Conservation (phyloP, 78 protist genomes). For the Guillardia theta region DNA sequence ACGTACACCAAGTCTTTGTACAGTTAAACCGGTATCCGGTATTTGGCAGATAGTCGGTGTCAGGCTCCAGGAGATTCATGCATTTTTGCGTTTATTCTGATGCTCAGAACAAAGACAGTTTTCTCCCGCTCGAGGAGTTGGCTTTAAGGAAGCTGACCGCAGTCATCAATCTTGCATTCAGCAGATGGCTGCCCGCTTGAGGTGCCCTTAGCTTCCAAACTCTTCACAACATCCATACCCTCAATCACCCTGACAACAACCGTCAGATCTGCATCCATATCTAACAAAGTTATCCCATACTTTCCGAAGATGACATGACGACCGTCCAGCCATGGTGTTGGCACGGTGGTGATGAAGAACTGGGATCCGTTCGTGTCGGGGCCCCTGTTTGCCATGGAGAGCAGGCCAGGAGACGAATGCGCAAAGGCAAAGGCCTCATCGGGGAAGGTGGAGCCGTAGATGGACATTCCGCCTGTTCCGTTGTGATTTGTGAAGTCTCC, state of each 20-base stretch:
- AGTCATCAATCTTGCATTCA: background rate
- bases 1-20: too few species aligned
- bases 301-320: conserved; percentile 53
- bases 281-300: background rate
- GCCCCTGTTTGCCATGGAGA: conserved; percentile 65
- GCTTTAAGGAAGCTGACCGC: conserved; percentile 27
- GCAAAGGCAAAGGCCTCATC: conserved; percentile 57
- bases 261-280: background rate
- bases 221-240: conserved; percentile 21
- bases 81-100: too few species aligned
- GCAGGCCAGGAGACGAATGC: conserved; percentile 37
- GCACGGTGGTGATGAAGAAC: conserved; percentile 78
- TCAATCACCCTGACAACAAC: too few species aligned
- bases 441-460: conserved; percentile 74
- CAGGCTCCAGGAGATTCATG: too few species aligned
- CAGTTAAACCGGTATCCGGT: too few species aligned
- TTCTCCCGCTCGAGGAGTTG: too few species aligned
- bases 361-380: conserved; percentile 65
- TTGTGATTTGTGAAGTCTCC: conserved; percentile 73
- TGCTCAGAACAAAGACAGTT: too few species aligned
- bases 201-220: background rate
- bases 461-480: conserved; percentile 85
- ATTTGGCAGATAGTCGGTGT: too few species aligned
- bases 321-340: conserved; percentile 62
- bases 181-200: background rate